Evolutionary conservation across 495 filamentous ascomycete species (phyloP), one percentile per base, ranked within the genome.

Genomic region (Daldinia bambusicola): DNA sequence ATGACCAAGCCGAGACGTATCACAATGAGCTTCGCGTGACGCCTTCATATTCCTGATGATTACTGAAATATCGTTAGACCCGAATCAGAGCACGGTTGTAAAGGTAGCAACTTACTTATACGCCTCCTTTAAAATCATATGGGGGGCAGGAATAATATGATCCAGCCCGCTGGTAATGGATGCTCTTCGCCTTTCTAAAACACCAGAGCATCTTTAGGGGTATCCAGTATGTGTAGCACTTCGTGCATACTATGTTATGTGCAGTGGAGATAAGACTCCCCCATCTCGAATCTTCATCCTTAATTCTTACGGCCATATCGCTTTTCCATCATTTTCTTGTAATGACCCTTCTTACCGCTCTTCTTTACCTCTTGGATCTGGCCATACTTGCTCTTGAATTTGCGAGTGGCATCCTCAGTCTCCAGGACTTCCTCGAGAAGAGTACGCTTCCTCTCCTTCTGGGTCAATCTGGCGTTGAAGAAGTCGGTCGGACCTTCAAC

Each of bases 401-500:
- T 74, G 58, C 67, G 69, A 34, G 76, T 74, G 7, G 66, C 4
- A 55, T 68, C 71, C 31, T 94, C 91, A 37, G 83, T 78, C 10
- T 90, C 87, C 69, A 98, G 78, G 5, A 94, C 86, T 74, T 98
- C 93, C 63, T 96, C 93, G n/a, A 95, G 90, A 66, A 99, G 92
- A 3, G 92, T 97, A 69, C 86, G 87, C 83, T 96, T 97, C 66
- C 92, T 85, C 74, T 98, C 91, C 79, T 91, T 96, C 78, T 94
- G 95, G 32, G 87, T 85, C 38, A 98, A 85, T 20, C 95, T 87
- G 14, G 86, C 85, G 69, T 84, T 93, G 81, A 88, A 92, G 81
- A 90, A 97, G 71, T 99, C 95, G 0, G 93, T 93, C 18, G 94
- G 92, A 0, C 94, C 95, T 71, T 97, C 89, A 38, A 97, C 87